Evolutionary conservation across 192 early-diverging fungal species (phyloP).

Genomic region (Phlyctochytrium bullatum): DNA sequence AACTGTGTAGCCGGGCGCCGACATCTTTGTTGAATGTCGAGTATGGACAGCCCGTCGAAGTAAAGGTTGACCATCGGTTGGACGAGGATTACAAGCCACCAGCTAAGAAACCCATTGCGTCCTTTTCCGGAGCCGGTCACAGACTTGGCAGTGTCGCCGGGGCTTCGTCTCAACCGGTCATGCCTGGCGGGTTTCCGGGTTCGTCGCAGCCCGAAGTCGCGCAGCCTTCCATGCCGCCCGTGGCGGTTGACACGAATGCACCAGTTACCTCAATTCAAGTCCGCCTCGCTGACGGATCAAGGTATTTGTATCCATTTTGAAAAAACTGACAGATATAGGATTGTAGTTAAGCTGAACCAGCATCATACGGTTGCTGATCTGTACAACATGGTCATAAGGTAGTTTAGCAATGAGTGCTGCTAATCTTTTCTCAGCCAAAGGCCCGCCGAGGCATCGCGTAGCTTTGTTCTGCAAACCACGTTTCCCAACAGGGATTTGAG

Average conservation of each 20-base stretch:
- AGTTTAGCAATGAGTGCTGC: slow-evolving; percentile 10
- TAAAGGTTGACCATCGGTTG: slow-evolving; percentile 75
- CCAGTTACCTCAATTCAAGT: slow-evolving; percentile 90
- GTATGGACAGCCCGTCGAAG: slow-evolving; percentile 86
- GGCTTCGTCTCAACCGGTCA: not conserved
- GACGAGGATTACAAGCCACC: slow-evolving; percentile 87
- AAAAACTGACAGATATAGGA: too few relatives aligned
- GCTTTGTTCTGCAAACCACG: slow-evolving; percentile 77
- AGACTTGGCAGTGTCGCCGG: slow-evolving; percentile 17
- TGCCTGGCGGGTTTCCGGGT: slow-evolving; percentile 36
- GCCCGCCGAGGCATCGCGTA: slow-evolving; percentile 55
- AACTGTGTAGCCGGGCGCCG: slow-evolving; percentile 70
- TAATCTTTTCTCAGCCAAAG: slow-evolving; percentile 42
- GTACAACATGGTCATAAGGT: slow-evolving; percentile 69
- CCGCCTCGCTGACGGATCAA: slow-evolving; percentile 83
- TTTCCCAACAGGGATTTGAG: slow-evolving; percentile 82
- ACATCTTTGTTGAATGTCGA: slow-evolving; percentile 80
- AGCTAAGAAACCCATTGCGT: slow-evolving; percentile 63
- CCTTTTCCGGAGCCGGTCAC: slow-evolving; percentile 18
- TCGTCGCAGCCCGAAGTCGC: slow-evolving; percentile 19
- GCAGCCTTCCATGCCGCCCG: slow-evolving; percentile 11
- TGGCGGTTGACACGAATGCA: slow-evolving; percentile 68
- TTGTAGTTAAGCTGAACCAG: slow-evolving; percentile 90
- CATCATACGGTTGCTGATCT: slow-evolving; percentile 87
- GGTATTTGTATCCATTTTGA: too few relatives aligned